Evolutionary conservation across 148 eudicot genomes (phyloP), one percentile per base, ranked within the genome.

Genomic region (Fallopia convolvulus): DNA sequence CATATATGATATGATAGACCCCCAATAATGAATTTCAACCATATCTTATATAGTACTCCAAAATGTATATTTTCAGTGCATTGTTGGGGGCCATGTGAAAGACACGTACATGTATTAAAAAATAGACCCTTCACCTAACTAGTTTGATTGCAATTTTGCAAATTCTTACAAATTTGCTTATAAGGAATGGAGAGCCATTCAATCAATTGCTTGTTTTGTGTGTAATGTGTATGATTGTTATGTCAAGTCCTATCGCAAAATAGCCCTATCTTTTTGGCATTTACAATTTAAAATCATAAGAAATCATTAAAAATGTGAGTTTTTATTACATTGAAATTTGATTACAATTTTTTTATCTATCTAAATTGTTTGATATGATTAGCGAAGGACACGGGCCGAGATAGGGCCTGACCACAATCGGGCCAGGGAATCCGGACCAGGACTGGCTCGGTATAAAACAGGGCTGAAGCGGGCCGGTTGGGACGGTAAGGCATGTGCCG

Each of bases 101-200:
- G 30, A 58, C 10, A 58, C 10, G 26, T 23, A 58, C 30, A 58
- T 58, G 58, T 6, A 13, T 68, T 68, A 17, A 33, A 36, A 58
- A 68, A 68, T 36, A 6, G 72, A 68, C 72, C n/a, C 3, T 68
- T 68, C 21, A 68, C 72, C 72, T 68, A 68, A 68, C 46, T 5
- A 68, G 72, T 66, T 33, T 14, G 72, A 66, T 32, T 66, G n/a
- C 15, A 63, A 63, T 10, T 30, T 11, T 6, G 8, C 42, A 66
- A 32, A 32, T 66, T 56, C 15, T 26, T 2, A 10, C 30, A 32
- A 32, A 65, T 65, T 30, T 65, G 18, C 1, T 23, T 23, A 26
- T 11, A 21, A 60, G 68, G 68, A 60, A 21, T 60, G 15, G 15
- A 9, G 36, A 60, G 18, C 17, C 70, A 65, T 65, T 65, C 70